Percentiles rank a stretch among this genome's conserved stretches.
Evolutionary conservation across 1,284 basidiomycete species (phyloP).

Genomic region (Mycena citricolor): DNA sequence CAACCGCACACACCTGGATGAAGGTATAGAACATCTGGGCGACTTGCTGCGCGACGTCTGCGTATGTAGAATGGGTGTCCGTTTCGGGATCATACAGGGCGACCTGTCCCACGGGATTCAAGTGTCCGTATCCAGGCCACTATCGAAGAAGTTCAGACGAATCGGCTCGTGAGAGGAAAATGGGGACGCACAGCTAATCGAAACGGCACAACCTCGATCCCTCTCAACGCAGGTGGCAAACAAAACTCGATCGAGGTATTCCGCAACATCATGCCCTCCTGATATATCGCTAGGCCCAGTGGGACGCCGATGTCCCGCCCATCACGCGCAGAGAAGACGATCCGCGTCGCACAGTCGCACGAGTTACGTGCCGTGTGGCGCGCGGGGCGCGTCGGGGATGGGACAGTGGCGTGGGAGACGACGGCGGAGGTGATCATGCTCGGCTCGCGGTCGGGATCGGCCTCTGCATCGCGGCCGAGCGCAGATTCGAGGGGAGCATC

Average conservation of each 20-base stretch:
- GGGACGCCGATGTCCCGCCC: slow-evolving; percentile 8
- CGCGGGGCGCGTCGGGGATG: too few relatives aligned
- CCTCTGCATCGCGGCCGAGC: too few relatives aligned
- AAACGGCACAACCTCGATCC: slow-evolving; percentile 2
- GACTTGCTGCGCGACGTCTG: slow-evolving; percentile 13
- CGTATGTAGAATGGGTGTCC: slow-evolving; percentile 9
- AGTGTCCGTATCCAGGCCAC: slow-evolving; percentile 20
- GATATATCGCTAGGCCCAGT: slow-evolving; percentile 17
- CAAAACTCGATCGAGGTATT: slow-evolving; percentile 9
- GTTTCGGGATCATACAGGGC: slow-evolving; percentile 6
- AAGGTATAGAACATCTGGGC: slow-evolving; percentile 10
- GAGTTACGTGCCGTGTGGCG: too few relatives aligned
- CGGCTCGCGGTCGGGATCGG: too few relatives aligned
- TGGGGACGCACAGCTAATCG: slow-evolving; percentile 6
- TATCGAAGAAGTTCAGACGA: too few relatives aligned
- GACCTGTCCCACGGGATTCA: slow-evolving; percentile 3
- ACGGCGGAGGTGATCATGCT: too few relatives aligned
- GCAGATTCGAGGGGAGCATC: too few relatives aligned
- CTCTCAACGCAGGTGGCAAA: slow-evolving; percentile 2
- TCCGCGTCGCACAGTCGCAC: too few relatives aligned
- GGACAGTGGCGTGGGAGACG: too few relatives aligned
- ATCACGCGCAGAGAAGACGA: slow-evolving; percentile 12
- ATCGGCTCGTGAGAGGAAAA: too few relatives aligned
- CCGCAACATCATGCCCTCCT: slow-evolving; percentile 15
- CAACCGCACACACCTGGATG: slow-evolving; percentile 4